Evolutionary conservation across 2,329 filamentous ascomycete genomes (phyloP), one percentile per base, ranked within the genome.

Genomic region (Penicillium palitans): DNA sequence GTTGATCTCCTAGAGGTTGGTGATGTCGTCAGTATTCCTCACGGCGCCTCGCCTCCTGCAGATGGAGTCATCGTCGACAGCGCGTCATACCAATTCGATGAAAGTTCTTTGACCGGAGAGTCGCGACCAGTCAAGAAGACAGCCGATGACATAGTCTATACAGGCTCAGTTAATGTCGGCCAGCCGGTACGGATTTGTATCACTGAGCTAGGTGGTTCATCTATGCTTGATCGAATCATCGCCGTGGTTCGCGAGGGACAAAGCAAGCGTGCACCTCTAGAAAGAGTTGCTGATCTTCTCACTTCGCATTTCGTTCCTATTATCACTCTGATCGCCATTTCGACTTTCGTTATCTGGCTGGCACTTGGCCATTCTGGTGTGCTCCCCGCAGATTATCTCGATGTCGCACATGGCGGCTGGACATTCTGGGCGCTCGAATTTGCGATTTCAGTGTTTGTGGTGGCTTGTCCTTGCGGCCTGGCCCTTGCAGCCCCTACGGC

Each of bases 401-500:
- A 81, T 72, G 53, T 77, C 74, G 58, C 74, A 61, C 71, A 84
- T 77, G 77, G 75, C 45, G 68, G 74, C 54, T 74, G 84, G 84
- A 61, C 83, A 70, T 78, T 80, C 58, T 81, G 79, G 76, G 82
- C 82, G 9, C 69, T 87, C 52, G 80, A 85, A 52, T 87, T 87
- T 67, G 89, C 91, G 17, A 93, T 96, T 66, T 85, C 91, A 7
- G 90, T 95, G 13, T 95, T 96, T 65, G 90, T 96, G 35, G 88
- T 96, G 29, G 90, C 91, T 2, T 96, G 91, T 69, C 91, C 91
- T 2, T 96, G 91, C 68, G 91, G 91, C 2, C 82, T 96, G 15
- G 91, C 88, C 1, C 84, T 96, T 8, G 91, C 91, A n/a, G 90
- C 90, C 0, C 91, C 91, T 1, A 96, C 91, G 0, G 91, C 91